Base-by-base conservation (phyloP, 2,329 filamentous ascomycete genomes). In the Xylariales sp. region DNA sequence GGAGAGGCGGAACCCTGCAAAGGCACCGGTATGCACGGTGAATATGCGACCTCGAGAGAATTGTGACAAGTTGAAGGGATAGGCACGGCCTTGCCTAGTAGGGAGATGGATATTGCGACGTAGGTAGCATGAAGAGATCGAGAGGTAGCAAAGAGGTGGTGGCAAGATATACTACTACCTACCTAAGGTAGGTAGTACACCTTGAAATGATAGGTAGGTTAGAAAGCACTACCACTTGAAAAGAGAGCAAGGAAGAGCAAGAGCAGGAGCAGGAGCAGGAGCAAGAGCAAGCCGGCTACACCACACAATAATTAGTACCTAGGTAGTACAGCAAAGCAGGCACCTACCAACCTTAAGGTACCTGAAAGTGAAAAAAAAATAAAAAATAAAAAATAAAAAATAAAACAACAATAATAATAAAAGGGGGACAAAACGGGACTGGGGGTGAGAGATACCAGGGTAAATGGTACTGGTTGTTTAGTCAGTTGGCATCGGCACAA, bases 31-130 rank as follows among this genome's bases (percentile, higher is more conserved):
- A 56, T 28, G 39, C 28, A 39, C 23, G 45, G 14, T 41, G 30
- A 28, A 5, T 23, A 50, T 10, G 32, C 34, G n/a, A 32, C 32
- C 14, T 43, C 39, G 3, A 3, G 23, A 45, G 23, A 30, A 45
- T 18, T 41, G 4, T 41, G 39, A 41, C 39, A 41, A 66, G 23
- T 54, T 59, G 32, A 65, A 49, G 46, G 23, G 9, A 49, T 41
- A 23, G 23, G 23, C 23, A 52, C 61, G 48, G 53, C 34, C 53
- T 45, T 45, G 39, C 54, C 54, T 28, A 23, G 34, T 45, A 32
- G 7, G 23, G 32, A 56, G 32, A 18, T 55, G 48, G 50, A 50
- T 39, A 16, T 39, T 43, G 36, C 5, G 36, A 39, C 8, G 36
- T 39, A 55, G 28, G 43, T 49, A 49, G 34, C 59, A 53, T 14